These are phyloP conservation scores for Curvularia eragrostidis DNA, from an alignment of 2,329 filamentous ascomycete genomes.

Conservation along the genomic window DNA sequence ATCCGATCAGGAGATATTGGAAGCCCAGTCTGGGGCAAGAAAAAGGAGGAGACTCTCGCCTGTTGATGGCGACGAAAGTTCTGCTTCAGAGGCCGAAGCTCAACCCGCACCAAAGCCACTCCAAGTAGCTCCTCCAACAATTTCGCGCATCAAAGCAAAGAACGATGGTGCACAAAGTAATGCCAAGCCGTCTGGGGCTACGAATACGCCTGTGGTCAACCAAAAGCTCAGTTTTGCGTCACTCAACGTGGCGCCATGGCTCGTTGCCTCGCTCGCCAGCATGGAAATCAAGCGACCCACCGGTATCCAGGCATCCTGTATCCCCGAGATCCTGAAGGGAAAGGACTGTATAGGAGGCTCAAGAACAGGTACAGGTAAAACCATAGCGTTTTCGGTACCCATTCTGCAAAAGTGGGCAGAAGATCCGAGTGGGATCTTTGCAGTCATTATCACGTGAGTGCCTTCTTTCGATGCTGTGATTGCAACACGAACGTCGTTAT, in stretches of 20 bases:
- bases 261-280: conserved; percentile 76
- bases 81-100: conserved; percentile 25
- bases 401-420: conserved; percentile 93
- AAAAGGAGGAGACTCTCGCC: conserved; percentile 48
- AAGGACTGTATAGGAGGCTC: conserved; percentile 92
- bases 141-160: conserved; percentile 48
- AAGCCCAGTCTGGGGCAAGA: conserved; percentile 42
- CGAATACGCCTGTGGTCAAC: conserved; percentile 16
- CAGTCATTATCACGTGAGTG: conserved; percentile 79
- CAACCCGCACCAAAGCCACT: conserved; percentile 16
- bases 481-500: not conserved
- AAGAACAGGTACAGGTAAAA: conserved; percentile 95
- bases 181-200: conserved; percentile 9
- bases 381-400: conserved; percentile 91
- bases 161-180: conserved; percentile 19
- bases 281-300: conserved; percentile 90
- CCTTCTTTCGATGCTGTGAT: not conserved
- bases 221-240: conserved; percentile 71
- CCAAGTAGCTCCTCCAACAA: conserved; percentile 29
- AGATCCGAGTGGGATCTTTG: conserved; percentile 91
- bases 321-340: conserved; percentile 89
- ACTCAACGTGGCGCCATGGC: conserved; percentile 81
- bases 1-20: conserved; percentile 37
- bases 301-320: conserved; percentile 89
- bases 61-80: conserved; percentile 16